Conservation (phyloP, 352 stramenopile species). For the Phytophthora lateralis region DNA sequence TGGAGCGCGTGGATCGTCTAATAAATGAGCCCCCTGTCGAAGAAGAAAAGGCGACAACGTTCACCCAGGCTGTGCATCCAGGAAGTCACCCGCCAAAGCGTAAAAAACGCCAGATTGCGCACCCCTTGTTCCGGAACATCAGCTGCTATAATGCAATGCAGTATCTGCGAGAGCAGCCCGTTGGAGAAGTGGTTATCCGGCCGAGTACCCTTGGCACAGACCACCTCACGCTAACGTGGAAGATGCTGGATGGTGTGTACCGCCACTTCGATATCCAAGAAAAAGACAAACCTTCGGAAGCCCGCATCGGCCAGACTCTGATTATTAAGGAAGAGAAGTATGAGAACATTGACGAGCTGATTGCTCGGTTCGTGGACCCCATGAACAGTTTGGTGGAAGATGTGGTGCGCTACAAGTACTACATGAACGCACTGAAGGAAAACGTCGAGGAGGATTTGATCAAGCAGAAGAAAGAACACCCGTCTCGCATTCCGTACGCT, state of each 20-base stretch:
- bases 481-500: constrained; percentile 82
- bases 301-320: constrained; percentile 77
- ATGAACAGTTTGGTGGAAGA: constrained; percentile 91
- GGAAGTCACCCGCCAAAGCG: constrained; percentile 53
- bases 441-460: constrained; percentile 87
- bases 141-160: constrained; percentile 85
- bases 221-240: constrained; percentile 90
- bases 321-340: constrained; percentile 90
- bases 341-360: constrained; percentile 89
- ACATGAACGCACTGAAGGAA: constrained; percentile 67
- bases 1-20: constrained; percentile 72
- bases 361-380: constrained; percentile 86
- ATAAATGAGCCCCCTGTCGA: constrained; percentile 77
- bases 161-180: constrained; percentile 74
- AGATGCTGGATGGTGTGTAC: constrained; percentile 87
- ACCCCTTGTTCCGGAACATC: constrained; percentile 89
- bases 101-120: constrained; percentile 89
- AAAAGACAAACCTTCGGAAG: constrained; percentile 87
- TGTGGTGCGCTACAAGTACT: constrained; percentile 89
- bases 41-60: constrained; percentile 67
- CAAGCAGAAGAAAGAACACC: constrained; percentile 89
- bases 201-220: constrained; percentile 83
- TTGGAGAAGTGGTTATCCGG: constrained; percentile 87
- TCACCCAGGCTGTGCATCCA: constrained; percentile 37
- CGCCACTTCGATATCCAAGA: constrained; percentile 90